phyloP scores from a whole-genome alignment of 2,329 filamentous ascomycete species.

The Alternaria novae-zelandiae region DNA sequence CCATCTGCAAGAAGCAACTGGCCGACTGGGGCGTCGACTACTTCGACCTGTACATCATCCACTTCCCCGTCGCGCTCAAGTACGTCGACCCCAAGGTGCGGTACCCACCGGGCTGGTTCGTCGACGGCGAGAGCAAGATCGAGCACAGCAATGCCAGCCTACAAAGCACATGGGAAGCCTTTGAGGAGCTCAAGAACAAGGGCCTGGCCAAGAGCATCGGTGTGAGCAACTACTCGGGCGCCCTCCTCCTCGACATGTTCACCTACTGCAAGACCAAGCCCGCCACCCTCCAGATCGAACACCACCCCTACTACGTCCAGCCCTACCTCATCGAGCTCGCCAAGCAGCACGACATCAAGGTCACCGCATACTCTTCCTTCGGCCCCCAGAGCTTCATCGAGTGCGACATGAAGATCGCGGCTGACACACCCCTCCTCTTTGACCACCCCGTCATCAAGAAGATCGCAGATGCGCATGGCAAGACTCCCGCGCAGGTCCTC shows the following conservation, averaged over 20 bases:
- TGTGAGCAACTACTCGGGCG: conserved; percentile 47
- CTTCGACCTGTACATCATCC: conserved; percentile 67
- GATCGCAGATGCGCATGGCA: conserved; percentile 68
- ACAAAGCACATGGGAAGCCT: conserved; percentile 50
- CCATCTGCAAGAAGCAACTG: conserved; percentile 70
- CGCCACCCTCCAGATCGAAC: conserved; percentile 46
- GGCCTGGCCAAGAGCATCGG: conserved; percentile 47
- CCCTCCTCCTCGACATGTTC: conserved; percentile 61
- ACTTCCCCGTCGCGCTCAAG: conserved; percentile 87
- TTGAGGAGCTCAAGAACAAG: conserved; percentile 48
- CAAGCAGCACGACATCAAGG: conserved; percentile 40
- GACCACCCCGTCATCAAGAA: conserved; percentile 66
- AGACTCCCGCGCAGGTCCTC: conserved; percentile 79
- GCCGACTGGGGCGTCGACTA: conserved; percentile 47
- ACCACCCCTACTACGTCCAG: conserved; percentile 48
- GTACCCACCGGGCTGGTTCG: conserved; percentile 48
- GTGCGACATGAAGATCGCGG: conserved; percentile 44
- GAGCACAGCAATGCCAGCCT: conserved; percentile 41
- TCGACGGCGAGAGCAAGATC: conserved; percentile 47
- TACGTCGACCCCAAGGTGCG: conserved; percentile 44
- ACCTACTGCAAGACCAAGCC: conserved; percentile 53
- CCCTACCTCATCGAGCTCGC: conserved; percentile 44
- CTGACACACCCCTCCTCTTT: conserved; percentile 40
- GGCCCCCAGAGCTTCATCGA: conserved; percentile 55
- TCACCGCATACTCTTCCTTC: conserved; percentile 48